A percentile compares a stretch with the other conserved stretches of the same genome.
These are phyloP conservation scores for Larix kaempferi DNA, from an alignment of 75 land plant species.

Conservation along the genomic window DNA sequence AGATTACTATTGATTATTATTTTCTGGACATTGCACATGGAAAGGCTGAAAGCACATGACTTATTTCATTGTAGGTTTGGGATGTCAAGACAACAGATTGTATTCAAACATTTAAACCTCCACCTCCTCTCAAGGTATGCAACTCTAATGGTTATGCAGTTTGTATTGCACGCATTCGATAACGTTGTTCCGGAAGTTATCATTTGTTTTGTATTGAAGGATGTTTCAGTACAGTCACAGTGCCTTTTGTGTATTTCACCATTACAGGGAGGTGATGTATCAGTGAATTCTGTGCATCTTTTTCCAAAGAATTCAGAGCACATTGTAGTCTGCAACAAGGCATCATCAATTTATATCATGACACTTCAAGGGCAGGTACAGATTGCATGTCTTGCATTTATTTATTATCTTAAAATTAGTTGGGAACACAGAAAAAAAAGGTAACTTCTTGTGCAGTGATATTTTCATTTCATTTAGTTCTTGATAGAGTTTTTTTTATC, in stretches of 20 bases:
- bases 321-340: slow-evolving; percentile 88
- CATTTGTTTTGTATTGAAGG: not conserved
- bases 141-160: not conserved
- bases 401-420: too few species aligned
- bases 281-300: slow-evolving; percentile 91
- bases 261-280: slow-evolving; percentile 94
- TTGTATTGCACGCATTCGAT: too few species aligned
- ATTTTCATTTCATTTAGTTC: too few species aligned
- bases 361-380: slow-evolving; percentile 97
- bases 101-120: slow-evolving; percentile 95
- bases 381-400: not conserved
- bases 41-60: not conserved
- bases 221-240: not conserved
- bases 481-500: too few species aligned
- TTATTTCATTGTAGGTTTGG: slow-evolving; percentile 71
- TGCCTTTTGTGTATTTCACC: not conserved
- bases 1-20: not conserved
- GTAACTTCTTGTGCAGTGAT: too few species aligned
- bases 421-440: too few species aligned
- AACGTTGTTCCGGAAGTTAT: too few species aligned
- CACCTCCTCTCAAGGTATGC: slow-evolving; percentile 88
- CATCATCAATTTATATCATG: slow-evolving; percentile 94
- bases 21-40: not conserved
- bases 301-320: slow-evolving; percentile 92
- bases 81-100: slow-evolving; percentile 92